These are phyloP conservation scores for Pseudogymnoascus sp. DNA, from an alignment of 2,329 filamentous ascomycete genomes.

Conservation along the genomic window DNA sequence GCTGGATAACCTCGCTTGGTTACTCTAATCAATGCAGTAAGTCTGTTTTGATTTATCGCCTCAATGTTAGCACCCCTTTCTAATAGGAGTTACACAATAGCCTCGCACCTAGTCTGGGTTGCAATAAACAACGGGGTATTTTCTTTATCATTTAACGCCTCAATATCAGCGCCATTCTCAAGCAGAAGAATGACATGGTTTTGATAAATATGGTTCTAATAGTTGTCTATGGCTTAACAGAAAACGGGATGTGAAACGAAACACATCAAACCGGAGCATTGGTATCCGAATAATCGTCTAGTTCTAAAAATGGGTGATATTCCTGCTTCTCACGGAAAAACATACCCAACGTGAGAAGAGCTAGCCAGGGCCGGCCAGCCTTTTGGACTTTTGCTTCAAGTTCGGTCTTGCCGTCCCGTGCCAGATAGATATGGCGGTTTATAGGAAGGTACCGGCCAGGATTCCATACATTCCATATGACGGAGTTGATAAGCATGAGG, in stretches of 20 bases:
- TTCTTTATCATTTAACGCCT: too few species aligned
- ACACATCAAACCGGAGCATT: neutral
- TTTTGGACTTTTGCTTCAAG: slow-evolving; percentile 38
- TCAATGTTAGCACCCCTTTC: neutral
- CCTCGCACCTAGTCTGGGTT: too few species aligned
- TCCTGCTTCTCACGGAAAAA: slow-evolving; percentile 11
- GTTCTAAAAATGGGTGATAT: neutral
- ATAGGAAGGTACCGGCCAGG: slow-evolving; percentile 40
- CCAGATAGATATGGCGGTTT: slow-evolving; percentile 38
- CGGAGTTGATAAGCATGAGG: slow-evolving; percentile 41
- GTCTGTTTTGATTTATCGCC: neutral
- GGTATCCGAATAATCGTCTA: neutral
- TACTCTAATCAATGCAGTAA: neutral
- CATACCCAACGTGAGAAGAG: slow-evolving; percentile 12
- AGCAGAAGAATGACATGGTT: neutral
- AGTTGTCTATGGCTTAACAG: neutral
- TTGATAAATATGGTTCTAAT: neutral
- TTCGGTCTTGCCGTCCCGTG: slow-evolving; percentile 38
- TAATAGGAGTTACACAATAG: neutral
- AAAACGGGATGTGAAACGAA: neutral
- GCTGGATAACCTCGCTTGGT: too few species aligned
- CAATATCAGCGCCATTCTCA: neutral
- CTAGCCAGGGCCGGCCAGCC: slow-evolving; percentile 29
- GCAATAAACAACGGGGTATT: too few species aligned
- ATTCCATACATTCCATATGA: slow-evolving; percentile 40